Evolutionary conservation across 2,329 filamentous ascomycete genomes (phyloP).

Genomic region (Alternaria ventricosa): DNA sequence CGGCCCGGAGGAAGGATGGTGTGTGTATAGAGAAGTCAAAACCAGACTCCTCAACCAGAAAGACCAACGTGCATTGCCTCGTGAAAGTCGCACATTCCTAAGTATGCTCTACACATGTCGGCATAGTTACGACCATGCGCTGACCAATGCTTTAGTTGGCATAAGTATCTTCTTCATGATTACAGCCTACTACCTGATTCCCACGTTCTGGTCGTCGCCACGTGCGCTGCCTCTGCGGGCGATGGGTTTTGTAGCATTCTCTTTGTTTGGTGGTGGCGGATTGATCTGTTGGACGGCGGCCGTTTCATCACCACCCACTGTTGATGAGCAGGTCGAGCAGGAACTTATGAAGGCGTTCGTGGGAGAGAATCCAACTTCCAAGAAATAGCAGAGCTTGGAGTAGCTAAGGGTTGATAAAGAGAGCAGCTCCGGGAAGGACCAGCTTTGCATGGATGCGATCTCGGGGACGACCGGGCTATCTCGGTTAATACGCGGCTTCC

Average conservation of each 20-base stretch:
- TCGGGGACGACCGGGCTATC: background rate
- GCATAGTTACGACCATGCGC: background rate
- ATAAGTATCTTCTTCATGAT: background rate
- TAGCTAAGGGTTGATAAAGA: background rate
- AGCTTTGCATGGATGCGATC: background rate
- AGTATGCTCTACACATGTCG: background rate
- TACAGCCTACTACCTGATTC: background rate
- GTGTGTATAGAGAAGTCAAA: background rate
- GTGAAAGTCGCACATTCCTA: background rate
- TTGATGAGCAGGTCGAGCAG: background rate
- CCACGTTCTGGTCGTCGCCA: background rate
- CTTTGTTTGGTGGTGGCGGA: background rate
- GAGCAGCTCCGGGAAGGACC: background rate
- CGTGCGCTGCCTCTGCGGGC: background rate
- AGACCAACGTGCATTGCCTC: background rate
- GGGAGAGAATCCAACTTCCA: background rate
- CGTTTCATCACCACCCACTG: background rate
- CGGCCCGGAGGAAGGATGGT: background rate
- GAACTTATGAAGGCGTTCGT: background rate
- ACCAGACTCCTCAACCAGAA: background rate
- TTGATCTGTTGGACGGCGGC: background rate
- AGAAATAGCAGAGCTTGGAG: background rate
- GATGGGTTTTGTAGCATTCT: background rate
- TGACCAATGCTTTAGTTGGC: background rate
- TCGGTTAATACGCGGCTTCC: background rate